Evolutionary conservation across 1,284 basidiomycete genomes (phyloP).

Genomic region (Phellopilus nigrolimitatus): DNA sequence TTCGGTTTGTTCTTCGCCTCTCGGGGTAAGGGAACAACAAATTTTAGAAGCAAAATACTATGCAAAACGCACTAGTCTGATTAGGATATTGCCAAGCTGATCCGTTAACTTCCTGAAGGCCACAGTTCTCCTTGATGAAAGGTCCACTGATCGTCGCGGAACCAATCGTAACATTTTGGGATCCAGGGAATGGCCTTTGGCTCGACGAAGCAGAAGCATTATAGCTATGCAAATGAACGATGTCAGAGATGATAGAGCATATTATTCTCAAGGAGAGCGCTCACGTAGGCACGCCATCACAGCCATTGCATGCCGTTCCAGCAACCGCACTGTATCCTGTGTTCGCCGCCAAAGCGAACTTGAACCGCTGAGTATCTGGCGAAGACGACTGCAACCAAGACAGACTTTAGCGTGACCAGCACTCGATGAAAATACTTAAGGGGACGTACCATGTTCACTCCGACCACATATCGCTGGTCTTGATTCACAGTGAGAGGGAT

Average conservation of each 20-base stretch:
- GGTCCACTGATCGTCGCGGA: slow-evolving; percentile 26
- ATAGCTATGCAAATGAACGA: slow-evolving; percentile 30
- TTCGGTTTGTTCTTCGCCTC: neutral
- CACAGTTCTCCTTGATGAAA: slow-evolving; percentile 35
- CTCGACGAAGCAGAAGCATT: slow-evolving; percentile 30
- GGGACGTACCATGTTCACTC: slow-evolving; percentile 30
- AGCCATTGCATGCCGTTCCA: slow-evolving; percentile 31
- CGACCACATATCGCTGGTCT: slow-evolving; percentile 28
- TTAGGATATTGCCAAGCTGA: slow-evolving; percentile 33
- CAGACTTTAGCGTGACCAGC: slow-evolving; percentile 7
- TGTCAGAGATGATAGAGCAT: neutral
- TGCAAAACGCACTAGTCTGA: slow-evolving; percentile 32
- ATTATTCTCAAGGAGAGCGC: neutral
- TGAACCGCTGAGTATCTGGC: slow-evolving; percentile 32
- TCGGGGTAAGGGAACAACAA: neutral
- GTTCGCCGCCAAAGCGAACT: slow-evolving; percentile 36
- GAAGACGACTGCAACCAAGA: slow-evolving; percentile 25
- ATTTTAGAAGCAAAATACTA: neutral
- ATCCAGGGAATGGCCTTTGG: slow-evolving; percentile 24
- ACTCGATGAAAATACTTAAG: neutral
- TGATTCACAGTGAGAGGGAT: slow-evolving; percentile 31
- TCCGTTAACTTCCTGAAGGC: slow-evolving; percentile 27
- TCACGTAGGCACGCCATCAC: slow-evolving; percentile 29
- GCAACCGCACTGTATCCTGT: slow-evolving; percentile 35
- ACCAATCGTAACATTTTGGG: slow-evolving; percentile 26